Evolutionary conservation across 768 basidiomycete genomes (phyloP).

Genomic region (Sarcodon aspratus): DNA sequence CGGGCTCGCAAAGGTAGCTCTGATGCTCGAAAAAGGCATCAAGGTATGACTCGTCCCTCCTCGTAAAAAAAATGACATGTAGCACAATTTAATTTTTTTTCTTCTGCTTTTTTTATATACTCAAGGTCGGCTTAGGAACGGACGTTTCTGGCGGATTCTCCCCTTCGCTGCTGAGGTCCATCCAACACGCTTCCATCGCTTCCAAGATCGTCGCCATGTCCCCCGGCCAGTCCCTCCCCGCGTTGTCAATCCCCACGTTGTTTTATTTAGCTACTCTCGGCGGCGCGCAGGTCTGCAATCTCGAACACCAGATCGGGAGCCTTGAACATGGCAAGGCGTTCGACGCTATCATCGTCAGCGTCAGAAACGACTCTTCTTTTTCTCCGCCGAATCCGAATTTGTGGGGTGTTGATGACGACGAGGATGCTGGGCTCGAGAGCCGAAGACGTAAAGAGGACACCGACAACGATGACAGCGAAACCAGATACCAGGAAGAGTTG

Average conservation of each 20-base stretch:
- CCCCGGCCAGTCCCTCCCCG: constrained; percentile 4
- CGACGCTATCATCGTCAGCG: constrained; percentile 72
- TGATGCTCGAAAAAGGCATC: constrained; percentile 72
- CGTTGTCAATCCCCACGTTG: constrained; percentile 58
- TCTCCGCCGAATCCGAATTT: constrained; percentile 38
- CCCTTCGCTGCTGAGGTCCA: constrained; percentile 63
- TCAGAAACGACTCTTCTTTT: constrained; percentile 25
- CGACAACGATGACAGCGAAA: constrained; percentile 5
- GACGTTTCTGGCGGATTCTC: constrained; percentile 86
- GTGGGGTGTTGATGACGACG: constrained; percentile 34
- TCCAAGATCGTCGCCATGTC: constrained; percentile 66
- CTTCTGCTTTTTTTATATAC: too few species aligned
- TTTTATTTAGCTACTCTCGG: constrained; percentile 89
- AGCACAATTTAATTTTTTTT: neutral
- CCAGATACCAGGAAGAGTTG: constrained; percentile 23
- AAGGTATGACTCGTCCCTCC: constrained; percentile 41
- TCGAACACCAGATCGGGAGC: constrained; percentile 61
- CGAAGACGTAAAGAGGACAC: constrained; percentile 2
- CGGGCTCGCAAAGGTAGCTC: constrained; percentile 71
- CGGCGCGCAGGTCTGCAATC: constrained; percentile 73
- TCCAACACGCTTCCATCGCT: constrained; percentile 69
- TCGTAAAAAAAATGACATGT: neutral
- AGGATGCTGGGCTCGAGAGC: constrained; percentile 9
- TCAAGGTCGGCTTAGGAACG: constrained; percentile 87
- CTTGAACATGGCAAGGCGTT: constrained; percentile 79